Evolutionary conservation across 2,329 filamentous ascomycete genomes (phyloP).

Genomic region (Fusarium haematococcum): DNA sequence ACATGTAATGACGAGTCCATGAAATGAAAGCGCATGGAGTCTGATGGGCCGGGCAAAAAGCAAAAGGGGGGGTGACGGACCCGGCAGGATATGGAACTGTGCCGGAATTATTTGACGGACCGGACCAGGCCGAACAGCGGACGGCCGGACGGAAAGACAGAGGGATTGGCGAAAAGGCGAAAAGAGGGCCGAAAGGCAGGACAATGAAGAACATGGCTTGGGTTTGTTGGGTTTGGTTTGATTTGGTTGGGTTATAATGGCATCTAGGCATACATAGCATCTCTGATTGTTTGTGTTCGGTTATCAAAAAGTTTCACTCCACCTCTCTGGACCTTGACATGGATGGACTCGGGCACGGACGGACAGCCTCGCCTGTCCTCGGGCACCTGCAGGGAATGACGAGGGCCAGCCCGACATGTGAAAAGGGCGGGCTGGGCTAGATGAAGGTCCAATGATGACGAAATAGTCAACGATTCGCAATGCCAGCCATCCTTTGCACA

Average conservation of each 20-base stretch:
- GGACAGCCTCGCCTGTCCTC: background rate
- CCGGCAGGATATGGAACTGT: constrained; percentile 26
- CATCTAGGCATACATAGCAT: constrained; percentile 21
- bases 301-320: constrained; percentile 13
- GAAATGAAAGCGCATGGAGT: constrained; percentile 42
- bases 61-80: constrained; percentile 17
- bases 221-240: background rate
- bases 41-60: constrained; percentile 34
- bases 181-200: constrained; percentile 24
- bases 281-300: constrained; percentile 20
- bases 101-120: constrained; percentile 27
- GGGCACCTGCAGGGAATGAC: background rate
- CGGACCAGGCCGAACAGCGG: constrained; percentile 20
- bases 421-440: constrained; percentile 16
- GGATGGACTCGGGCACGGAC: background rate
- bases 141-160: constrained; percentile 16
- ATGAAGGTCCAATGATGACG: constrained; percentile 30
- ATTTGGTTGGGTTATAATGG: constrained; percentile 21
- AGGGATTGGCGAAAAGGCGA: constrained; percentile 28
- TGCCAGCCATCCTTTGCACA: constrained; percentile 19
- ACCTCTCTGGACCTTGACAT: background rate
- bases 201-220: constrained; percentile 23
- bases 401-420: constrained; percentile 17
- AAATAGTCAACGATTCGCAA: constrained; percentile 21
- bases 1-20: constrained; percentile 39